A percentile compares a stretch with the other conserved stretches of the same genome.
Evolutionary conservation across 768 basidiomycete genomes (phyloP).

Genomic region (Mycena vitilis): DNA sequence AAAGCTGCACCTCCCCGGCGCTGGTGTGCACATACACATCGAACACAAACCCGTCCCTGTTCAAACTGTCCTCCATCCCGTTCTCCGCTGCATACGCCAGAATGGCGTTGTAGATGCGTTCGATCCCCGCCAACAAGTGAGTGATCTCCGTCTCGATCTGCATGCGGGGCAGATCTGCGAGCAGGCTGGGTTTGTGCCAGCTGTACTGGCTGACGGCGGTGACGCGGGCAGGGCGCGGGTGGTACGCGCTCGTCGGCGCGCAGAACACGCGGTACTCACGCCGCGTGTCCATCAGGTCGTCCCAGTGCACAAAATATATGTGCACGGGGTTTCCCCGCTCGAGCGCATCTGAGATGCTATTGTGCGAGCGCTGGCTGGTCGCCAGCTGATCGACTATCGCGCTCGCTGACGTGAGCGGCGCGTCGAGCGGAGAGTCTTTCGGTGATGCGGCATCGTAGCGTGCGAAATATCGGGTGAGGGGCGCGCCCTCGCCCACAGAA

Average conservation of each 20-base stretch:
- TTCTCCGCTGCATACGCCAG: conserved; percentile 13
- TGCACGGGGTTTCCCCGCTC: not conserved
- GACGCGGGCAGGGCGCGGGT: conserved; percentile 21
- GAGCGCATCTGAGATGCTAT: not conserved
- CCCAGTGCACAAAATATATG: conserved; percentile 6
- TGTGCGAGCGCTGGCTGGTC: conserved; percentile 17
- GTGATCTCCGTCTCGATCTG: conserved; percentile 7
- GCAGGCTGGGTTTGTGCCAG: conserved; percentile 26
- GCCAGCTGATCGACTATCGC: conserved; percentile 17
- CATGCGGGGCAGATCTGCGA: conserved; percentile 15
- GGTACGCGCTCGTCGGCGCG: conserved; percentile 20
- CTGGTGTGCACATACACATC: conserved; percentile 22
- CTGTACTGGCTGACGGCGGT: conserved; percentile 28
- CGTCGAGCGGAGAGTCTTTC: conserved; percentile 26
- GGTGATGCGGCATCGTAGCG: conserved; percentile 25
- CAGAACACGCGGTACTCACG: conserved; percentile 29
- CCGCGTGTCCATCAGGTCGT: conserved; percentile 11
- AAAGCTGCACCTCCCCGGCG: conserved; percentile 15
- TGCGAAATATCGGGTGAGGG: conserved; percentile 18
- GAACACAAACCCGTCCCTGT: conserved; percentile 25
- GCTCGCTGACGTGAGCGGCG: conserved; percentile 5
- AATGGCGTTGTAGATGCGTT: conserved; percentile 20
- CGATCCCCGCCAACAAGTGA: conserved; percentile 20
- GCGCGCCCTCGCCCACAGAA: not conserved
- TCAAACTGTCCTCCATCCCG: conserved; percentile 4